A percentile compares a stretch with the other conserved stretches of the same genome.
Evolutionary conservation across 257 asterid genomes (phyloP).

Genomic region (Nicotiana obtusifolia): DNA sequence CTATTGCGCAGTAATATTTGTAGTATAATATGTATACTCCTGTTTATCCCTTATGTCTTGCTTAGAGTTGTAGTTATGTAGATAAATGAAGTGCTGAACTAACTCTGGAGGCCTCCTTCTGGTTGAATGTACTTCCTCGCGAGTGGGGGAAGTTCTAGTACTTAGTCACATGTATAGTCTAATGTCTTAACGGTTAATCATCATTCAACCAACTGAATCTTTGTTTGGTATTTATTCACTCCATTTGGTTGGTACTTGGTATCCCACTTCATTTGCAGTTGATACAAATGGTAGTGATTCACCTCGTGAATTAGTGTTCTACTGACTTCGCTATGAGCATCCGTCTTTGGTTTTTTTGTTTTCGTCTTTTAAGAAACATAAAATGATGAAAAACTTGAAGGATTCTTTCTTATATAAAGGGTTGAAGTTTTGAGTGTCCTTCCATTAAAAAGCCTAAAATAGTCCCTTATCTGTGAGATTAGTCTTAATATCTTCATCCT

Average conservation of each 20-base stretch:
- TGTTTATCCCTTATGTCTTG: slow-evolving; percentile 1
- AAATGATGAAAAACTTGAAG: no score
- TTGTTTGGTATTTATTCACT: not conserved
- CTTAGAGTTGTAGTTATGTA: not conserved
- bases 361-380: no score
- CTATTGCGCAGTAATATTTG: slow-evolving; percentile 5
- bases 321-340: no score
- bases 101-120: not conserved
- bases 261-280: not conserved
- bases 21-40: slow-evolving; percentile 10
- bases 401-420: no score
- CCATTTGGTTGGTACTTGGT: not conserved
- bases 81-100: slow-evolving; percentile 7
- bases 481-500: no score
- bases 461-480: no score
- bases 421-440: no score
- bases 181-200: not conserved
- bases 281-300: not conserved
- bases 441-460: no score
- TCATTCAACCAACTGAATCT: slow-evolving; percentile 11
- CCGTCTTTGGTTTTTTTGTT: no score
- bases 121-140: slow-evolving; percentile 2
- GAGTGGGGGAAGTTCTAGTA: no score
- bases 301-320: no score
- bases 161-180: slow-evolving; percentile 6